Evolutionary conservation across 306 rosid species (phyloP).

Genomic region (Cajanus cajan): DNA sequence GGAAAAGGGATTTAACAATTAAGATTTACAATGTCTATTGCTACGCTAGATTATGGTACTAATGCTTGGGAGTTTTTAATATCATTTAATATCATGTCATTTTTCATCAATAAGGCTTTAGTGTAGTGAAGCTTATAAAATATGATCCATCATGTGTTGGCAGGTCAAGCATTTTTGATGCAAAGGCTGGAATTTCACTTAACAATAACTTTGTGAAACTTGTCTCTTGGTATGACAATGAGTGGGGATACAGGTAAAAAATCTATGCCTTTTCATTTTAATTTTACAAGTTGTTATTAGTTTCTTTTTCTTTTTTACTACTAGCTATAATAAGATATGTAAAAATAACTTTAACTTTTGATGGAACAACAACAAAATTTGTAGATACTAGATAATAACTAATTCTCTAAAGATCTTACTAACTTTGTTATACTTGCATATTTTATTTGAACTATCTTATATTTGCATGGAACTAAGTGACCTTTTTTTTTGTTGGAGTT

Average conservation of each 20-base stretch:
- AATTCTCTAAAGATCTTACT: neutral
- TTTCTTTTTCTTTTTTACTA: neutral
- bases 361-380: neutral
- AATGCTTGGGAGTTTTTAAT: neutral
- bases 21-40: neutral
- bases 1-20: neutral
- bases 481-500: neutral
- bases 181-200: conserved; percentile 72
- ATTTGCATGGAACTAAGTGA: neutral
- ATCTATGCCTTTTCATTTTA: neutral
- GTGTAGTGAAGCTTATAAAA: conserved; percentile 8
- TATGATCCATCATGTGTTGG: conserved; percentile 7
- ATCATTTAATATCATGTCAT: neutral
- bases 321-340: neutral
- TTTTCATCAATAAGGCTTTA: neutral
- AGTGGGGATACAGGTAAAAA: conserved; percentile 60
- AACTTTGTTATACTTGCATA: neutral
- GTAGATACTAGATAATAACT: neutral
- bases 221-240: conserved; percentile 73
- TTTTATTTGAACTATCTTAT: neutral
- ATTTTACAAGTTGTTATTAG: neutral
- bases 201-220: conserved; percentile 67
- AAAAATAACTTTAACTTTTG: neutral
- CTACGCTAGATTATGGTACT: neutral
- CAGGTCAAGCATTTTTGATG: conserved; percentile 57